Percentiles rank a stretch among this genome's conserved stretches.
Evolutionary conservation across 257 asterid species (phyloP).

Genomic region (Agastache rugosa): DNA sequence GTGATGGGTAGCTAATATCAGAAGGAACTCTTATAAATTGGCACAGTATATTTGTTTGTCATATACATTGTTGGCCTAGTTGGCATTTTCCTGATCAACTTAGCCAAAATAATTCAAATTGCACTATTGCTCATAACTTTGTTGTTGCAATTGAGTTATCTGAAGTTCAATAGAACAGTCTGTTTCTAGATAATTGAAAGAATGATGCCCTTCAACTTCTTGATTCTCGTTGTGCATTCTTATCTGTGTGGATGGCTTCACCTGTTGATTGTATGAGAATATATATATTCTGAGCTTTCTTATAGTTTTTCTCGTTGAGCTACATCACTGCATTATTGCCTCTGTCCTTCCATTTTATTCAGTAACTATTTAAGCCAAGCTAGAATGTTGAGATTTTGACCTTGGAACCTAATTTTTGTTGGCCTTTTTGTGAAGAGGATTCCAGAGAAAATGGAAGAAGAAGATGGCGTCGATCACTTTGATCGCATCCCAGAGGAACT

Average conservation of each 20-base stretch:
- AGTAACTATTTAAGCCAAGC: neutral
- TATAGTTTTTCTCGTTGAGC: neutral
- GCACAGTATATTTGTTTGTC: neutral
- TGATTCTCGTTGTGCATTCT: neutral
- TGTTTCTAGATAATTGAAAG: neutral
- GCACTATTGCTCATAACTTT: neutral
- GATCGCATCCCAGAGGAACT: constrained; percentile 31
- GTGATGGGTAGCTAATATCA: neutral
- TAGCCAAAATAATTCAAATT: neutral
- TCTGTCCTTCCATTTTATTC: neutral
- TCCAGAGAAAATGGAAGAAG: neutral
- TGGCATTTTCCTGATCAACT: neutral
- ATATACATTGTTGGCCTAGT: neutral
- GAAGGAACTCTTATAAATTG: neutral
- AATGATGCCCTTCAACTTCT: constrained; percentile 1
- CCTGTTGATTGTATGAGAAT: neutral
- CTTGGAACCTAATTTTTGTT: neutral
- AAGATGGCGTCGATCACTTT: constrained; percentile 18
- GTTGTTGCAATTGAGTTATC: neutral
- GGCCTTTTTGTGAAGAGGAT: neutral
- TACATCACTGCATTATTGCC: neutral
- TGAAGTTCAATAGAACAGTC: neutral
- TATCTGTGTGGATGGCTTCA: neutral
- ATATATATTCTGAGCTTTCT: neutral
- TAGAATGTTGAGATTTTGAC: neutral